phyloP scores from a whole-genome alignment of 1,139 yeast genomes.

The Meyerozyma athensensis region DNA sequence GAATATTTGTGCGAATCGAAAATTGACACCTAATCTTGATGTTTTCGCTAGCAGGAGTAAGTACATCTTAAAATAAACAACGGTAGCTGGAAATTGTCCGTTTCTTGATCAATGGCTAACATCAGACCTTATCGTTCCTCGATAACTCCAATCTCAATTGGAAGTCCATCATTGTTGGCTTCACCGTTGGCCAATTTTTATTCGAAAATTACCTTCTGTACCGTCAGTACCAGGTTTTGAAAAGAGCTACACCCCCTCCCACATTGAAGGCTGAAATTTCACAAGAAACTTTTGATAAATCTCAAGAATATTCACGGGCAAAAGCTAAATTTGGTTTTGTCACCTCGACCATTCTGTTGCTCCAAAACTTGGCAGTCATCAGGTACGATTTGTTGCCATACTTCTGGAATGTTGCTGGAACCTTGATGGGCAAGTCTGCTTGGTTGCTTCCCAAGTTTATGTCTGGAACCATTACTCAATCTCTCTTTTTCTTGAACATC shows the following conservation, averaged over 20 bases:
- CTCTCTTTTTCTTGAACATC: slow-evolving; percentile 57
- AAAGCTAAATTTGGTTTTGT: slow-evolving; percentile 69
- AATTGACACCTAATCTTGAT: slow-evolving; percentile 7
- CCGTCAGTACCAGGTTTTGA: slow-evolving; percentile 72
- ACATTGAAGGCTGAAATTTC: slow-evolving; percentile 63
- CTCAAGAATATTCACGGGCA: slow-evolving; percentile 79
- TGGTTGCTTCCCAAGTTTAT: slow-evolving; percentile 38
- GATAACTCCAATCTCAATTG: slow-evolving; percentile 68
- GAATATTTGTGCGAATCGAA: background rate
- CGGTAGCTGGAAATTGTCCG: background rate
- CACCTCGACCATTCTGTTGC: slow-evolving; percentile 45
- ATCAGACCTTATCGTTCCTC: slow-evolving; percentile 23
- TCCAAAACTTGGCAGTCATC: slow-evolving; percentile 55
- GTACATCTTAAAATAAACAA: slow-evolving; percentile 7
- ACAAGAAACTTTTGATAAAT: slow-evolving; percentile 68
- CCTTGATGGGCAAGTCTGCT: slow-evolving; percentile 26
- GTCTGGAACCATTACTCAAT: slow-evolving; percentile 61
- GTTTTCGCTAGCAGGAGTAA: slow-evolving; percentile 20
- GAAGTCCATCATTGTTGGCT: slow-evolving; percentile 70
- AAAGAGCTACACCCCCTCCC: slow-evolving; percentile 52
- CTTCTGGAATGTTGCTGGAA: slow-evolving; percentile 57
- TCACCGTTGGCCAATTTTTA: slow-evolving; percentile 67
- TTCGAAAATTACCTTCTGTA: slow-evolving; percentile 71
- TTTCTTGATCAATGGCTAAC: slow-evolving; percentile 9
- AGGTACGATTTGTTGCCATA: slow-evolving; percentile 63